Percentiles rank a stretch among this genome's conserved stretches.
Conservation (phyloP, 805 yeast genomes). For the Kluyveromyces wickerhamii region DNA sequence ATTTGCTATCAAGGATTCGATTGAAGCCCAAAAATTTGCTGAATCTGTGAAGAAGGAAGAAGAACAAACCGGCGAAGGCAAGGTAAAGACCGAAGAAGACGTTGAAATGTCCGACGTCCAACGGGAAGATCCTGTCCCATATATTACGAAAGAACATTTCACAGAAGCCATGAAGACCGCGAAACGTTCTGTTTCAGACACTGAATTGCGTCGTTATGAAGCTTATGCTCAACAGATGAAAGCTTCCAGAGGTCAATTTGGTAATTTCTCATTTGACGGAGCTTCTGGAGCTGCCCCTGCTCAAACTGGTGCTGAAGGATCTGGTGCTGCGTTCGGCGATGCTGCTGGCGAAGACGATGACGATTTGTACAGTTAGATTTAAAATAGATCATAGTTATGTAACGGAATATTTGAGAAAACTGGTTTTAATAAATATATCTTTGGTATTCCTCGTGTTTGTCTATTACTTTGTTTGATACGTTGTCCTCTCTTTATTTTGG, state of each 20-base stretch:
- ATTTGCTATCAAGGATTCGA: slow-evolving; percentile 95
- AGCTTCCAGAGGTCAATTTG: slow-evolving; percentile 90
- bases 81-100: slow-evolving; percentile 40
- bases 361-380: slow-evolving; percentile 47
- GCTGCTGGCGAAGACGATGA: slow-evolving; percentile 50
- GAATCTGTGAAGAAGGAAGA: slow-evolving; percentile 38
- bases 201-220: slow-evolving; percentile 97
- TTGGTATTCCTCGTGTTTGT: too few relatives aligned
- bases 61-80: slow-evolving; percentile 16
- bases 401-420: neutral
- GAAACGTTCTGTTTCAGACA: slow-evolving; percentile 91
- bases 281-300: slow-evolving; percentile 30
- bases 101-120: slow-evolving; percentile 32
- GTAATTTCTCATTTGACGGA: slow-evolving; percentile 79
- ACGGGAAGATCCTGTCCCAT: slow-evolving; percentile 88
- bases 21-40: slow-evolving; percentile 63
- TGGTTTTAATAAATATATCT: slow-evolving; percentile 4
- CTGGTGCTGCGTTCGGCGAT: slow-evolving; percentile 39
- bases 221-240: slow-evolving; percentile 95
- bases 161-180: slow-evolving; percentile 99
- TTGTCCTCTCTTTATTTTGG: too few relatives aligned
- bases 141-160: slow-evolving; percentile 84
- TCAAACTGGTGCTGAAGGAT: slow-evolving; percentile 25
- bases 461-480: too few relatives aligned
- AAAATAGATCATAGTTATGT: slow-evolving; percentile 1